These are phyloP conservation scores for Exophiala sideris DNA, from an alignment of 2,329 filamentous ascomycete species.

Conservation along the genomic window DNA sequence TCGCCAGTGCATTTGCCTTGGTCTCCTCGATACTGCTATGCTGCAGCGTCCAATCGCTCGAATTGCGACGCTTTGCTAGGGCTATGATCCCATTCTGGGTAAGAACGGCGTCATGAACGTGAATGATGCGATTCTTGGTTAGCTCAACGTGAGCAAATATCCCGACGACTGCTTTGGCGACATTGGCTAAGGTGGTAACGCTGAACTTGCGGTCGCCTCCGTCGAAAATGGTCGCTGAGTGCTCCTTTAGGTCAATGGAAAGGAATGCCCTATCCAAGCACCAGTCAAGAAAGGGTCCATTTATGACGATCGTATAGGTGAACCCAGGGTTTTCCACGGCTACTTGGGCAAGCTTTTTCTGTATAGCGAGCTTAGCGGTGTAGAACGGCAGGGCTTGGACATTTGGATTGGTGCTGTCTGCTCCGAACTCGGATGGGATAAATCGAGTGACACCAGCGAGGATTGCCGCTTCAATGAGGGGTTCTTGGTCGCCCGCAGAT, in stretches of 20 bases:
- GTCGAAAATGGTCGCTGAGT: constrained; percentile 46
- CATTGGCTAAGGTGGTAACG: constrained; percentile 44
- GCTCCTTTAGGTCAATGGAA: constrained; percentile 38
- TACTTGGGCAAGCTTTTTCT: constrained; percentile 28
- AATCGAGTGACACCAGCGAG: constrained; percentile 40
- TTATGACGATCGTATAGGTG: constrained; percentile 31
- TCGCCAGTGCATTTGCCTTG: background rate
- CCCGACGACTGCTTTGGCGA: constrained; percentile 49
- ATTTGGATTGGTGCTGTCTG: constrained; percentile 3
- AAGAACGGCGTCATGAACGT: constrained; percentile 42
- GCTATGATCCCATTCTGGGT: constrained; percentile 43
- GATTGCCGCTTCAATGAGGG: constrained; percentile 39
- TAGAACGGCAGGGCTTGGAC: constrained; percentile 3
- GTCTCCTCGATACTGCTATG: background rate
- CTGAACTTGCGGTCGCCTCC: constrained; percentile 49
- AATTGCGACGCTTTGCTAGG: constrained; percentile 18
- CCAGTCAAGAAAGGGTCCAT: constrained; percentile 35
- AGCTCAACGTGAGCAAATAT: constrained; percentile 48
- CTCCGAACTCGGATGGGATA: constrained; percentile 35
- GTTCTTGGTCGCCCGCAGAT: constrained; percentile 26
- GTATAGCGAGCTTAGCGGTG: constrained; percentile 30
- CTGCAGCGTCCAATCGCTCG: background rate
- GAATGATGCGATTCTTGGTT: constrained; percentile 52
- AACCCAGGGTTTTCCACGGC: constrained; percentile 19
- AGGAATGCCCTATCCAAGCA: constrained; percentile 39